These are phyloP conservation scores for Coprinopsis sp. DNA, from an alignment of 768 basidiomycete species.

Conservation along the genomic window DNA sequence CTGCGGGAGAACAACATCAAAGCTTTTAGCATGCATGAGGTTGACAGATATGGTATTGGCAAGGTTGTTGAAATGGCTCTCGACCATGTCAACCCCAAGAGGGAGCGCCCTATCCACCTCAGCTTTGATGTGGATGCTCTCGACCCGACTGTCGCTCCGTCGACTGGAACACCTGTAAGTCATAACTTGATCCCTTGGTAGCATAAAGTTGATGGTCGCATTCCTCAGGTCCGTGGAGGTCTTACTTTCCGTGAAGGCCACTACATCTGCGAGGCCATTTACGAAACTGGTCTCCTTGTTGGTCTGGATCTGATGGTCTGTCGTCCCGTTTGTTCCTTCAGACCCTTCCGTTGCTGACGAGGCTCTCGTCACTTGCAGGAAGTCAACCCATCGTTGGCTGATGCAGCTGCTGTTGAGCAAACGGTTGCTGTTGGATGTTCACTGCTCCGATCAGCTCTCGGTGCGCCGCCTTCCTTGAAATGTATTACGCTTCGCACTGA, in stretches of 20 bases:
- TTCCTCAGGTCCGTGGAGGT: conserved; percentile 77
- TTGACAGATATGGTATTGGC: conserved; percentile 89
- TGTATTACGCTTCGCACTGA: conserved; percentile 6
- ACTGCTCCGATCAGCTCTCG: conserved; percentile 75
- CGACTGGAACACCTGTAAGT: conserved; percentile 84
- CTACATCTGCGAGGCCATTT: conserved; percentile 90
- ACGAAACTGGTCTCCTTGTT: conserved; percentile 89
- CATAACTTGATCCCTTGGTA: neutral
- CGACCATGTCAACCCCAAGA: conserved; percentile 84
- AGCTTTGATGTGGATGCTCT: conserved; percentile 96
- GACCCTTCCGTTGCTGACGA: conserved; percentile 5
- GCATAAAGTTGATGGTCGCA: conserved; percentile 8
- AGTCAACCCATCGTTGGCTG: conserved; percentile 91
- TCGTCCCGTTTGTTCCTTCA: conserved; percentile 8
- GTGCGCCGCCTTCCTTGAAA: conserved; percentile 35
- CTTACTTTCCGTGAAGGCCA: conserved; percentile 98
- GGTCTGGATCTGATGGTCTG: conserved; percentile 91
- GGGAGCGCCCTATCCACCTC: conserved; percentile 85
- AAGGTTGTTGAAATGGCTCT: conserved; percentile 95
- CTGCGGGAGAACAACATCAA: conserved; percentile 77
- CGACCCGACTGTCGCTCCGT: conserved; percentile 94
- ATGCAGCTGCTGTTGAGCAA: conserved; percentile 68
- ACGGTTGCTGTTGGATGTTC: conserved; percentile 91
- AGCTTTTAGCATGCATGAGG: conserved; percentile 89
- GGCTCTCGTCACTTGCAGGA: conserved; percentile 46